These are phyloP conservation scores for Alternaria sp. DNA, from an alignment of 2,329 filamentous ascomycete genomes.

Conservation along the genomic window DNA sequence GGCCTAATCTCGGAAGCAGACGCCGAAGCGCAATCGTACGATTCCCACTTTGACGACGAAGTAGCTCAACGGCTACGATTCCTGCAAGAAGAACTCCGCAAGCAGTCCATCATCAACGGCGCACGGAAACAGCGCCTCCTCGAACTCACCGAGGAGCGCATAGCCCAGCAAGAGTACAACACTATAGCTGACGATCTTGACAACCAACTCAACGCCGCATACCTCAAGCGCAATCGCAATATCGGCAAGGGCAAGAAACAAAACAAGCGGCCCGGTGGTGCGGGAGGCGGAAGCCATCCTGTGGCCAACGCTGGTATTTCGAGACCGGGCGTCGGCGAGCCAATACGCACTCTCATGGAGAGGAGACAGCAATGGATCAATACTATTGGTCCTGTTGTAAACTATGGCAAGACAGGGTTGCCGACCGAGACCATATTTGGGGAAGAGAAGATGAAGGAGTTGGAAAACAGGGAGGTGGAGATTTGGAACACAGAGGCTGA, in stretches of 20 bases:
- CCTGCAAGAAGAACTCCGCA: constrained; percentile 80
- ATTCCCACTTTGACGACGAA: constrained; percentile 91
- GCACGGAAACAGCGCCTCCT: constrained; percentile 86
- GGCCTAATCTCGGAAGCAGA: constrained; percentile 83
- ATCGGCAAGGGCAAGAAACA: constrained; percentile 94
- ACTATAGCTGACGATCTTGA: constrained; percentile 97
- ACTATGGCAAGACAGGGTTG: constrained; percentile 78
- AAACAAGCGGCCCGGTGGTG: constrained; percentile 75
- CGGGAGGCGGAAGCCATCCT: constrained; percentile 71
- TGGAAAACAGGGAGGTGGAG: constrained; percentile 78
- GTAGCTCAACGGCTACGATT: constrained; percentile 87
- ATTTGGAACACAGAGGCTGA: constrained; percentile 78
- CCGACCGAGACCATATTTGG: constrained; percentile 81
- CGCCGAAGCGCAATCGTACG: constrained; percentile 73
- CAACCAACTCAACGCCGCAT: constrained; percentile 90
- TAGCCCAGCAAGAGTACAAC: constrained; percentile 96
- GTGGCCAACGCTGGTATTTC: constrained; percentile 47
- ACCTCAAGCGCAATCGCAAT: constrained; percentile 92
- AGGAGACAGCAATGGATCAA: constrained; percentile 87
- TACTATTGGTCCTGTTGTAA: constrained; percentile 88
- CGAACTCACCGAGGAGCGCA: constrained; percentile 86
- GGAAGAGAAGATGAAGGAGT: constrained; percentile 71
- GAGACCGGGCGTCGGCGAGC: constrained; percentile 77
- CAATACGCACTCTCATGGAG: constrained; percentile 92
- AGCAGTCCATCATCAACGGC: constrained; percentile 86